Percentiles rank a stretch among this genome's conserved stretches.
These are phyloP conservation scores for Lachancea kluyveri DNA, from an alignment of 805 yeast genomes.

Conservation along the genomic window DNA sequence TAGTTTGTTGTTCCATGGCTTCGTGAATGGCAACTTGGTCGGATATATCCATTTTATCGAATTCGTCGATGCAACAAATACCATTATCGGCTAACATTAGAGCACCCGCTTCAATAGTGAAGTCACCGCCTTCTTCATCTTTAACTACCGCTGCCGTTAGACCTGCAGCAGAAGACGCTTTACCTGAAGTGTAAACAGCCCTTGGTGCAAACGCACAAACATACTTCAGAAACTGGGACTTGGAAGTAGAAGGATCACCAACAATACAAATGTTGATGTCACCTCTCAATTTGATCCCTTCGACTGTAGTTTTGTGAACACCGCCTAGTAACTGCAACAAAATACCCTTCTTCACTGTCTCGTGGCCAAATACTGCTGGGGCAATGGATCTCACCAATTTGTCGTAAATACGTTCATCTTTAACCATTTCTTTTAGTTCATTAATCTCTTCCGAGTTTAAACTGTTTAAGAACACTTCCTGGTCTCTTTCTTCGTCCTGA, in stretches of 20 bases:
- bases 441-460: slow-evolving; percentile 75
- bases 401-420: slow-evolving; percentile 76
- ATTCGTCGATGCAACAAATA: slow-evolving; percentile 96
- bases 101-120: slow-evolving; percentile 98
- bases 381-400: slow-evolving; percentile 85
- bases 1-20: slow-evolving; percentile 99
- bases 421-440: slow-evolving; percentile 85
- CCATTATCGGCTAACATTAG: slow-evolving; percentile 98
- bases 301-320: slow-evolving; percentile 88
- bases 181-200: slow-evolving; percentile 95
- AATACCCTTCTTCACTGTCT: slow-evolving; percentile 86
- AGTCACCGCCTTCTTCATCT: slow-evolving; percentile 96
- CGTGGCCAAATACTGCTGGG: slow-evolving; percentile 96
- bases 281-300: slow-evolving; percentile 92
- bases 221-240: slow-evolving; percentile 91
- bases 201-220: slow-evolving; percentile 89
- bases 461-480: slow-evolving; percentile 71
- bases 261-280: slow-evolving; percentile 94
- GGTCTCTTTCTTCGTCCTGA: slow-evolving; percentile 58
- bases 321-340: slow-evolving; percentile 88
- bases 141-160: slow-evolving; percentile 95
- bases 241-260: slow-evolving; percentile 97
- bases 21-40: slow-evolving; percentile 99
- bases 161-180: slow-evolving; percentile 98
- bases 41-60: slow-evolving; percentile 91